These are phyloP conservation scores for Blastomyces emzantsi DNA, from an alignment of 2,329 filamentous ascomycete species.

Conservation along the genomic window DNA sequence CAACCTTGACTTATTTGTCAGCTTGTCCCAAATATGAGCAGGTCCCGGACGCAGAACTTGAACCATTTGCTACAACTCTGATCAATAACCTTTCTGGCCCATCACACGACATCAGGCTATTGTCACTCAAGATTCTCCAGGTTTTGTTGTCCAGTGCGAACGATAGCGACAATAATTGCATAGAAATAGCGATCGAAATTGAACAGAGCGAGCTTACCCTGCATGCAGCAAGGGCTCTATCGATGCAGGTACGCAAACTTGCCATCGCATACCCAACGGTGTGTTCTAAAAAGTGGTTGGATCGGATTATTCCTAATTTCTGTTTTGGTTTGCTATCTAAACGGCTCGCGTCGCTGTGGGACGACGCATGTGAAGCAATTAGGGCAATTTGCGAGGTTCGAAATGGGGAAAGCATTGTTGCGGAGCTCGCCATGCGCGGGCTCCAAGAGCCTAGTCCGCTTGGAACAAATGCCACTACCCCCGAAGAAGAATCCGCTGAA, in stretches of 20 bases:
- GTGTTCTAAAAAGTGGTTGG: slow-evolving; percentile 54
- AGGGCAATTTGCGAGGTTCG: slow-evolving; percentile 64
- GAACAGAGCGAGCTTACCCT: slow-evolving; percentile 72
- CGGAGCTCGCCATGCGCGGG: slow-evolving; percentile 69
- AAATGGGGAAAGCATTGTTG: slow-evolving; percentile 62
- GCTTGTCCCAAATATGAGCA: slow-evolving; percentile 21
- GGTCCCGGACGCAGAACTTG: slow-evolving; percentile 48
- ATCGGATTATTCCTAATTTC: slow-evolving; percentile 66
- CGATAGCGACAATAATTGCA: slow-evolving; percentile 38
- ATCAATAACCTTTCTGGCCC: slow-evolving; percentile 65
- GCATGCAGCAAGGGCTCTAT: slow-evolving; percentile 64
- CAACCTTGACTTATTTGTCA: slow-evolving; percentile 45
- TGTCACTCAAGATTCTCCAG: slow-evolving; percentile 63
- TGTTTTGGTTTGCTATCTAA: slow-evolving; percentile 85
- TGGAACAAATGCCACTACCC: neutral
- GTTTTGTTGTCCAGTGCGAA: slow-evolving; percentile 45
- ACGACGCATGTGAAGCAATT: slow-evolving; percentile 67
- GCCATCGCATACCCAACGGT: slow-evolving; percentile 54
- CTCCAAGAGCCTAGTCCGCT: slow-evolving; percentile 36
- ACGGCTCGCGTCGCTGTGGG: slow-evolving; percentile 76
- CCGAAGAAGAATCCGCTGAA: slow-evolving; percentile 22
- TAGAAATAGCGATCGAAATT: slow-evolving; percentile 60
- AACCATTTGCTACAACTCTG: slow-evolving; percentile 55
- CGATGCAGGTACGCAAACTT: slow-evolving; percentile 78
- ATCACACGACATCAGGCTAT: slow-evolving; percentile 63